A percentile compares a stretch with the other conserved stretches of the same genome.
Evolutionary conservation across 495 filamentous ascomycete genomes (phyloP).

Genomic region (Podospora anserina): DNA sequence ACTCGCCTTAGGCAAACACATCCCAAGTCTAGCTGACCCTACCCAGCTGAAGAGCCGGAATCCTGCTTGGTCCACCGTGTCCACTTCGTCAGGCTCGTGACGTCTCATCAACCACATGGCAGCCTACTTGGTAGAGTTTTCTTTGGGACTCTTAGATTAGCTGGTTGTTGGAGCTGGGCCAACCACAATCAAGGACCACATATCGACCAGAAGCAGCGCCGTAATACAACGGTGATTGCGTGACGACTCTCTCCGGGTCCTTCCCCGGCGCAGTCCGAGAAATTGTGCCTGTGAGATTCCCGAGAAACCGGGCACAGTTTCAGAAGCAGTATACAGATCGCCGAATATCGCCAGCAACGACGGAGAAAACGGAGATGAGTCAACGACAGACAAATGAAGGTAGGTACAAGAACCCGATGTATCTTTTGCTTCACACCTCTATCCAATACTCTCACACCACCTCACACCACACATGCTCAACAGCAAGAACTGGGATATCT

Average conservation of each 20-base stretch:
- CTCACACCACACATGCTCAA: neutral
- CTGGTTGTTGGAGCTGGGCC: neutral
- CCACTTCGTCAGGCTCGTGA: neutral
- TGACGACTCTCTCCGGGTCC: neutral
- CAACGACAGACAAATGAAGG: neutral
- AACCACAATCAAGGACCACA: neutral
- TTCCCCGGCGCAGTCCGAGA: neutral
- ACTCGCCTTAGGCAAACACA: neutral
- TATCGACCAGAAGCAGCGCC: neutral
- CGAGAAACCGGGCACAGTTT: neutral
- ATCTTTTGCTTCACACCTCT: neutral
- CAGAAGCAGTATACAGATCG: neutral
- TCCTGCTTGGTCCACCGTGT: neutral
- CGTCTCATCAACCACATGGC: neutral
- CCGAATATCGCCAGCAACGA: neutral
- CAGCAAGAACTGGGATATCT: neutral
- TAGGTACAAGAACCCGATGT: neutral
- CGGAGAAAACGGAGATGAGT: neutral
- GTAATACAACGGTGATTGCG: neutral
- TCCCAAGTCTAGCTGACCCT: neutral
- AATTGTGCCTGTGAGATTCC: neutral
- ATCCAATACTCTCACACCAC: neutral
- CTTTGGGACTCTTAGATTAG: neutral
- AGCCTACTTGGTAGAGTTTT: neutral
- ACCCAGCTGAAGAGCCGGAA: neutral